Evolutionary conservation across 345 rosid genomes (phyloP), one percentile per base, ranked within the genome.

Genomic region (Limnanthes douglasii): DNA sequence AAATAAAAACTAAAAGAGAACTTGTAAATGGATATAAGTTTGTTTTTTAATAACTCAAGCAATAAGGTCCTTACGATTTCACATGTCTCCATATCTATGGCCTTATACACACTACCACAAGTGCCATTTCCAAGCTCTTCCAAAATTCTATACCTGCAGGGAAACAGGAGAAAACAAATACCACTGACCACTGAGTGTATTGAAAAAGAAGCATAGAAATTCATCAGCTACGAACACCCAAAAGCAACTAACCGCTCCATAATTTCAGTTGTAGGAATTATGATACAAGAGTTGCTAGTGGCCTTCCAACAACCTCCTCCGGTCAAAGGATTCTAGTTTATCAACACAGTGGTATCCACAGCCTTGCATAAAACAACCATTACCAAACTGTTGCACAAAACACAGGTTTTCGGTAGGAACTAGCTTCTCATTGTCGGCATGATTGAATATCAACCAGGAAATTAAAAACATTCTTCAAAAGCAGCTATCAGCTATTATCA

Each of bases 91-190:
- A 45, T 57, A 58, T 75, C 78, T 41, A 82, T 46, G 42, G 93
- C 97, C 51, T 73, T 82, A 62, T 68, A 86, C 25, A 86, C 97
- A 46, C 80, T 53, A 58, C 93, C 97, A 51, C 97, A 86, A 11
- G 97, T 78, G 65, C 97, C 97, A 65, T 82, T 80, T 42, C 97
- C 97, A 45, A 86, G 79, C 72, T 86, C 94, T 62, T 75, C 82
- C 35, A 64, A 65, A 56, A 86, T 53, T 68, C 56, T 76, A 56
- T 78, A 86, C 63, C 95, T 86, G 64, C 17, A 24, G 37, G 24
- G 15, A 34, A 24, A 42, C 42, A 32, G 24, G 18, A 13, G 5
- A 19, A 25, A 37, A 16, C n/a, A 14, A 17, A 28, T 50, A 31
- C 31, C 11, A 11, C 7, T 41, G 31, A 15, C 28, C 29, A 30